Base-by-base conservation (phyloP, 1,284 basidiomycete genomes). In the Phlebopus sp. region DNA sequence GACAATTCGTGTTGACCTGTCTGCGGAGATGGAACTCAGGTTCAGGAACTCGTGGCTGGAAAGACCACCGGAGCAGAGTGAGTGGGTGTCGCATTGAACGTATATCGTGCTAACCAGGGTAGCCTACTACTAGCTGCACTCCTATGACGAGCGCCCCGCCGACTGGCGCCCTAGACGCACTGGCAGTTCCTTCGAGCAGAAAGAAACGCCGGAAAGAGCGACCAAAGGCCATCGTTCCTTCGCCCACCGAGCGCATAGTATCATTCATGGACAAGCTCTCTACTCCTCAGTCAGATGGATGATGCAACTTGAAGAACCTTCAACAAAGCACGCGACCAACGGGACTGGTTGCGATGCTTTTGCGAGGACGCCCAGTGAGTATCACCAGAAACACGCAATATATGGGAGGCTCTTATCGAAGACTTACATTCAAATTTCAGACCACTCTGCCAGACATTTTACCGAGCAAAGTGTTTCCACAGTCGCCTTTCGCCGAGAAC, bases 221-320 rank as follows among this genome's bases (percentile, higher is more conserved):
- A 41, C 47, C 48, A 46, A 70, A 56, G 47, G 59, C 46, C 36
- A 46, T 61, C 11, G 46, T 49, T 15, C 62, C n/a, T n/a, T n/a
- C n/a, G n/a, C n/a, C n/a, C n/a, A n/a, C n/a, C n/a, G n/a, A n/a
- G n/a, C n/a, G n/a, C 10, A 64, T 90, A 2, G 86, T 89, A 59
- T 69, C 73, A 2, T 81, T 85, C 62, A 86, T 87, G 82, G 87
- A 90, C 66, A 84, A 81, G 58, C 66, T 90, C 5, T 83, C 81
- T 4, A 81, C 68, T n/a, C n/a, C n/a, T 82, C 53, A 65, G 60
- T 10, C 64, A 67, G 13, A 59, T 77, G 46, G 71, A 72, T 27
- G 58, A 52, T 48, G 38, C n/a, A n/a, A n/a, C n/a, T n/a, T n/a
- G n/a, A n/a, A n/a, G n/a, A n/a, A n/a, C n/a, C n/a, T n/a, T n/a